Evolutionary conservation across 179 eudicot species (phyloP).

Genomic region (Sideroxylon spinosum): DNA sequence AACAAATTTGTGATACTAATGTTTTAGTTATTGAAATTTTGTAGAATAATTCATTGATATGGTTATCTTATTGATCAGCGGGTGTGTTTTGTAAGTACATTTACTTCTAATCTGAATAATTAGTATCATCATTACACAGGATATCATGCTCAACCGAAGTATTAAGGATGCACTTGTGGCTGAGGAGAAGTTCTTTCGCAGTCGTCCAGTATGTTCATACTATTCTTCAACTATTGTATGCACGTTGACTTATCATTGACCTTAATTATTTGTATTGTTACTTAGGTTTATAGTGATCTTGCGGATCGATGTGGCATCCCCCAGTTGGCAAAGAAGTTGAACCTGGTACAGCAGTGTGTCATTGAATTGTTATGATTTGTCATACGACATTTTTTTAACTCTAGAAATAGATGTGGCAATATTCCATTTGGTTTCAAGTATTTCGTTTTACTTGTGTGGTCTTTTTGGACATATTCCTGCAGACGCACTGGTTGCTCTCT

Average conservation of each 20-base stretch:
- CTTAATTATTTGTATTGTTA: slow-evolving; percentile 3
- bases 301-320: slow-evolving; percentile 87
- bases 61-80: background rate
- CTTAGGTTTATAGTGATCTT: slow-evolving; percentile 66
- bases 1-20: background rate
- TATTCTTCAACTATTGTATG: background rate
- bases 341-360: slow-evolving; percentile 54
- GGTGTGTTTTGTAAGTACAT: background rate
- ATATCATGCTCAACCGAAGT: slow-evolving; percentile 60
- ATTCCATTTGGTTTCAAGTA: no score
- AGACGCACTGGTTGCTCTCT: background rate
- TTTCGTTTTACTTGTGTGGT: background rate
- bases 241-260: background rate
- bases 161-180: slow-evolving; percentile 85
- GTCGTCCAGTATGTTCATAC: slow-evolving; percentile 63
- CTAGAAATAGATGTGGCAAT: background rate
- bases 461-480: background rate
- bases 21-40: background rate
- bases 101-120: slow-evolving; percentile 5
- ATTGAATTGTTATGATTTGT: slow-evolving; percentile 5
- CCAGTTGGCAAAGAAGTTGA: slow-evolving; percentile 83
- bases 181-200: slow-evolving; percentile 82
- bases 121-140: slow-evolving; percentile 40
- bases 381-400: background rate
- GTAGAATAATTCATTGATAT: background rate